Base-by-base conservation (phyloP, 805 yeast species). In the Cyberlindnera petersonii region DNA sequence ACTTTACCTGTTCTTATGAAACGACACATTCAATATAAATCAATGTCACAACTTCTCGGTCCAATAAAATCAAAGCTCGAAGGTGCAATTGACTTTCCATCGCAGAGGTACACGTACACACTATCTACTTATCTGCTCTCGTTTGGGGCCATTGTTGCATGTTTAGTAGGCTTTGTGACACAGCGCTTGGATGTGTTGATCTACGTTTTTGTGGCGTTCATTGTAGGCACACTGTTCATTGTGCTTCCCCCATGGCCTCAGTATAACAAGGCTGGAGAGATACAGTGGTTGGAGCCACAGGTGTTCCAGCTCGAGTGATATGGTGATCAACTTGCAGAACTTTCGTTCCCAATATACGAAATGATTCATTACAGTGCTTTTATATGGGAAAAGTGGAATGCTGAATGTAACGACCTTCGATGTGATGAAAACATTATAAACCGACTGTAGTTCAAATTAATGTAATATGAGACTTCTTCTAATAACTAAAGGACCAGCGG, bases 221-320 rank as follows among this genome's bases (percentile, higher is more conserved):
- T 46, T 3, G 22, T 42, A 11, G 9, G 42, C 9, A 23, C 43
- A 10, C 26, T 47, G 19, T 21, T 38, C 7, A 14, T 43, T 5
- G 44, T 47, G n/a, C 44, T 46, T 16, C 52, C 52, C 19, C 50
- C 52, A 20, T 49, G 46, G 43, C 47, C 50, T 2, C 23, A 29
- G 16, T 47, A 35, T 20, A 48, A 45, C 36, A 40, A 37, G 31
- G 26, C 10, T 14, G 26, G 35, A 13, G 14, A 34, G 9, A 19
- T 46, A 15, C 21, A 46, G 14, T 49, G 54, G 54, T 28, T 41
- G 13, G 40, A 47, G 29, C 51, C 53, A 4, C 29, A 42, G 24
- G 44, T 42, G 41, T 40, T 40, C 21, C 20, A 26, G 29, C 36
- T 39, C 21, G 41, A 43, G 24, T 22, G 31, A 24, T 24, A 15